A percentile compares a stretch with the other conserved stretches of the same genome.
These are phyloP conservation scores for Vaccinium myrtillus DNA, from an alignment of 148 eudicot species.

Conservation along the genomic window DNA sequence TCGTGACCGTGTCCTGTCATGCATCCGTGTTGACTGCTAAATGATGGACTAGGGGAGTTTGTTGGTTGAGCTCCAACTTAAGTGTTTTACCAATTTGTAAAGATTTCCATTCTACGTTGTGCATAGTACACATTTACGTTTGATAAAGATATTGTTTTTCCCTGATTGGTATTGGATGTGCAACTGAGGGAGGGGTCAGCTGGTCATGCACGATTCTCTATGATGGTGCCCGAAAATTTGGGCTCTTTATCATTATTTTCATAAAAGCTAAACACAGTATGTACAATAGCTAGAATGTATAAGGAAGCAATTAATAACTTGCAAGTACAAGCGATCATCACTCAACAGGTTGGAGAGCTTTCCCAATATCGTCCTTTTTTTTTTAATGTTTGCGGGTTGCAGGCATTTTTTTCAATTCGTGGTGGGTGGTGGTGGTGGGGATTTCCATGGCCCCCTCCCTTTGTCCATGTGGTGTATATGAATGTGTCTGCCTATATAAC, in stretches of 20 bases:
- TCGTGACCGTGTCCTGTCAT: too few relatives aligned
- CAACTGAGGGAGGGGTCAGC: too few relatives aligned
- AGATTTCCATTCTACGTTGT: background rate
- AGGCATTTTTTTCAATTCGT: background rate
- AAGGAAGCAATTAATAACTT: background rate
- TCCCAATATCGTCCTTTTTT: background rate
- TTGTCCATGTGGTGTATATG: background rate
- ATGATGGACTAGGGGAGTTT: background rate
- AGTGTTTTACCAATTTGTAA: background rate
- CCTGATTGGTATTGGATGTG: too few relatives aligned
- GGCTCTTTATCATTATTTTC: background rate
- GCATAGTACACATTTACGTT: background rate
- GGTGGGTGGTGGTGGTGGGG: background rate
- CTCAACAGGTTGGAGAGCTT: background rate
- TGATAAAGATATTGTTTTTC: background rate
- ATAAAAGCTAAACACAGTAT: background rate
- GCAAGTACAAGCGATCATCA: background rate
- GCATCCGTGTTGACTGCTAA: too few relatives aligned
- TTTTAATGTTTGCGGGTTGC: background rate
- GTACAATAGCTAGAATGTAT: background rate
- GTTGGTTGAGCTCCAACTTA: background rate
- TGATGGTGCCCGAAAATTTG: background rate
- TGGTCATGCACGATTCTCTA: too few relatives aligned
- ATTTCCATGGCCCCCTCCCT: background rate
- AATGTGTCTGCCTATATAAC: background rate